Percentiles rank a stretch among this genome's conserved stretches.
Evolutionary conservation across 371 early-diverging fungal species (phyloP).

Genomic region (Mucor velutinosus): DNA sequence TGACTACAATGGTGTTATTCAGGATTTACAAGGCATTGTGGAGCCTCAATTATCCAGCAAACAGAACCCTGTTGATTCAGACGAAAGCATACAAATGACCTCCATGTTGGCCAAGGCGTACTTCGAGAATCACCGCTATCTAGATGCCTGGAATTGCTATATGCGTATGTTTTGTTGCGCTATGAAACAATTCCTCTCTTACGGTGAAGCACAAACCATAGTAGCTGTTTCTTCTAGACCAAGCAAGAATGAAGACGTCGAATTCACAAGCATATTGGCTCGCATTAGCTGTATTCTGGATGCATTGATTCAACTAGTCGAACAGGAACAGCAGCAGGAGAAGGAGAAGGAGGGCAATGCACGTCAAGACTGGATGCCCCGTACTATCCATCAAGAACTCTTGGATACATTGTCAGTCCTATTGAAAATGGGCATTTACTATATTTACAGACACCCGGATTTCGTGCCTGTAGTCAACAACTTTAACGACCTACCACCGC

Average conservation of each 20-base stretch:
- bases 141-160: constrained; percentile 43
- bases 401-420: not conserved
- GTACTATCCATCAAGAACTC: not conserved
- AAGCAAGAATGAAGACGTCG: constrained; percentile 29
- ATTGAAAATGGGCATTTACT: constrained; percentile 32
- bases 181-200: constrained; percentile 25
- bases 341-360: no score
- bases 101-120: constrained; percentile 32
- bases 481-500: constrained; percentile 33
- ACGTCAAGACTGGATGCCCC: constrained; percentile 14
- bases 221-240: not conserved
- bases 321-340: not conserved
- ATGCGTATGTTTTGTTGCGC: constrained; percentile 21
- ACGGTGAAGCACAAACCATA: constrained; percentile 25
- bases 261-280: constrained; percentile 21
- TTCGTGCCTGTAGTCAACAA: constrained; percentile 52
- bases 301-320: not conserved
- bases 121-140: constrained; percentile 12
- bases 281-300: not conserved
- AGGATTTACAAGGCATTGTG: constrained; percentile 34
- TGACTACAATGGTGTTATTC: constrained; percentile 50
- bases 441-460: constrained; percentile 50
- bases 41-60: constrained; percentile 6
- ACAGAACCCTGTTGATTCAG: constrained; percentile 23
- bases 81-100: constrained; percentile 20